phyloP scores from a whole-genome alignment of 805 yeast species.

The Clavispora fructus region DNA sequence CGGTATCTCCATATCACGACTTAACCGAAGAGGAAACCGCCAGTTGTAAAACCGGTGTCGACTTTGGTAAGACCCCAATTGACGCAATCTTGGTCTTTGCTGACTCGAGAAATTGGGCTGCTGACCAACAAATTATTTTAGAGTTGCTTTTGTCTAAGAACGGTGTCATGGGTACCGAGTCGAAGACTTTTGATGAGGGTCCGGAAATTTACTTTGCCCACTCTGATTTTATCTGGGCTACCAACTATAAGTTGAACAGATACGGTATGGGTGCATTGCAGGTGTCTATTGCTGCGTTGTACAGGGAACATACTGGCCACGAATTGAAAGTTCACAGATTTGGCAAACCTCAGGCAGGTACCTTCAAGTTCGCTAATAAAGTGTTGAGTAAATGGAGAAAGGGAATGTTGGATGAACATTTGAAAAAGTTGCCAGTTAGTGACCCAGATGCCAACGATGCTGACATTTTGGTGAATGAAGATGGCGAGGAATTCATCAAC shows the following conservation, averaged over 20 bases:
- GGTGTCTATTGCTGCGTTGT: conserved; percentile 80
- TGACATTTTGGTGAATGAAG: conserved; percentile 37
- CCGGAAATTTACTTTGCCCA: conserved; percentile 85
- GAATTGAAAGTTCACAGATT: conserved; percentile 76
- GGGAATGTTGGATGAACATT: conserved; percentile 69
- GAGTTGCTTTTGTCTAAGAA: conserved; percentile 70
- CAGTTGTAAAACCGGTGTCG: conserved; percentile 46
- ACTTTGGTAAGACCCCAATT: conserved; percentile 61
- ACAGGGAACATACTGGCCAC: conserved; percentile 77
- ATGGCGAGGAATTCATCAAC: conserved; percentile 41
- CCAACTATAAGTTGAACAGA: conserved; percentile 73
- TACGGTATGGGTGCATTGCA: conserved; percentile 96
- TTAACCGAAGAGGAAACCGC: conserved; percentile 65
- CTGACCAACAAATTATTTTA: conserved; percentile 83
- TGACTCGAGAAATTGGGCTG: conserved; percentile 90
- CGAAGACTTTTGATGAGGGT: conserved; percentile 67
- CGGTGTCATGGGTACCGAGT: conserved; percentile 82
- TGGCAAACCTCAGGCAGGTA: conserved; percentile 87
- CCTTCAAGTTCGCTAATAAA: conserved; percentile 78
- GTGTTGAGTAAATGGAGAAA: conserved; percentile 74
- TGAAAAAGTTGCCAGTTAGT: conserved; percentile 45
- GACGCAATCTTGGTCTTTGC: conserved; percentile 88
- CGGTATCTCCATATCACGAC: conserved; percentile 78
- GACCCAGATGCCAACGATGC: conserved; percentile 40
- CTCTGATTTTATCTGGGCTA: conserved; percentile 91